Conservation (phyloP, 495 filamentous ascomycete genomes). For the Podospora conica region DNA sequence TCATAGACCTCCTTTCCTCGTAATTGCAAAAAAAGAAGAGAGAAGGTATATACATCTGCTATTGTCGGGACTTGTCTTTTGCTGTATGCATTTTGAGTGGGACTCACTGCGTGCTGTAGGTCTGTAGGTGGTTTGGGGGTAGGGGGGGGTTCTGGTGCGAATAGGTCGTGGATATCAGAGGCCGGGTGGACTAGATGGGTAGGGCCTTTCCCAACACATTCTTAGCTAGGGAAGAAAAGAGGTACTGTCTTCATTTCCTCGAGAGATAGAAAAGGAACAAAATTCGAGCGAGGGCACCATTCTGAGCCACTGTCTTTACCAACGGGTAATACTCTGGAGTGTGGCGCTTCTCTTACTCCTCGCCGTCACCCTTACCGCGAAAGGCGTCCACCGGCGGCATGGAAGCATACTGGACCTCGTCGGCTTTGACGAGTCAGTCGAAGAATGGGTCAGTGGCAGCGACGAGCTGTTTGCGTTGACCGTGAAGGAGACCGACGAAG, state of each 20-base stretch:
- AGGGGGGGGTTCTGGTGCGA: no score
- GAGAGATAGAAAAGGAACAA: conserved; percentile 10
- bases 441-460: not conserved
- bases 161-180: no score
- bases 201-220: conserved; percentile 15
- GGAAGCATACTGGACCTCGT: conserved; percentile 28
- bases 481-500: conserved; percentile 4
- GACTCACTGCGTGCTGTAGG: no score
- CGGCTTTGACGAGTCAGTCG: conserved; percentile 7
- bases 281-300: conserved; percentile 28
- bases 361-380: conserved; percentile 19
- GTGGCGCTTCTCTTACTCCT: conserved; percentile 26
- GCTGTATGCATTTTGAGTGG: not conserved
- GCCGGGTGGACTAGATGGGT: no score
- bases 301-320: conserved; percentile 36
- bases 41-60: not conserved
- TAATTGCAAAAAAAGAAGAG: not conserved
- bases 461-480: conserved; percentile 3
- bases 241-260: conserved; percentile 15
- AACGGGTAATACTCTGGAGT: conserved; percentile 38
- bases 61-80: not conserved
- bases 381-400: conserved; percentile 10
- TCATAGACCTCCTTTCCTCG: not conserved
- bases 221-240: conserved; percentile 16
- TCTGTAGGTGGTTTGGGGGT: no score